Evolutionary conservation across 2,329 filamentous ascomycete species (phyloP), one percentile per base, ranked within the genome.

Genomic region (Iodosphaeria phyllophila): DNA sequence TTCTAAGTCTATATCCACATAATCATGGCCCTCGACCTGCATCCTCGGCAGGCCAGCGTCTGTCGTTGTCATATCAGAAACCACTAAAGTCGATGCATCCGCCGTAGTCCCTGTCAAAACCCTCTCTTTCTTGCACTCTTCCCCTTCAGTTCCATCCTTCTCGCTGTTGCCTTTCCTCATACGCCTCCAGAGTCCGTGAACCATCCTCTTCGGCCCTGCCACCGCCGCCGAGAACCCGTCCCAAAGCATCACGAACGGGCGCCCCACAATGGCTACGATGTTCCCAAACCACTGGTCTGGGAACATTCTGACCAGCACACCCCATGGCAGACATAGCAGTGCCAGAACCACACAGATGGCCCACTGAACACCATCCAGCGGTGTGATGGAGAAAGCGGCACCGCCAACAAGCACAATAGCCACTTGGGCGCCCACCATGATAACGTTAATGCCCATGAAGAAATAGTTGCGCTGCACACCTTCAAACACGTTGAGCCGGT

Each of bases 401-500:
- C 59, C 60, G 12, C 66, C 66, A 8, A 70, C 48, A 28, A 64
- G 68, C 35, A 70, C 50, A 33, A 72, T 71, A 27, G 59, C 43
- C 26, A 67, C 42, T 33, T 72, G 66, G 2, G 60, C 52, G 8
- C 54, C 64, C 22, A 71, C 46, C 52, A 71, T 72, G 35, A 71
- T 46, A 21, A 47, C 37, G 28, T 61, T 64, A 38, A 72, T 68
- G 19, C 50, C 42, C 20, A 70, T 53, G 38, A 71, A 72, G 44
- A 66, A 67, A 30, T 46, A 50, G 39, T 71, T 71, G 26, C 53
- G 53, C 30, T 56, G 51, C 4, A 71, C 42, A 6, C 64, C 64
- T 35, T 68, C 59, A 26, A 72, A 60, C 20, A 72, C 58, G 35
- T 71, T 71, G 47, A 72, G 57, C 30, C 59, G 57, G 44, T 71